Evolutionary conservation across 2,329 filamentous ascomycete species (phyloP).

Genomic region (Hypoxylon sp.): DNA sequence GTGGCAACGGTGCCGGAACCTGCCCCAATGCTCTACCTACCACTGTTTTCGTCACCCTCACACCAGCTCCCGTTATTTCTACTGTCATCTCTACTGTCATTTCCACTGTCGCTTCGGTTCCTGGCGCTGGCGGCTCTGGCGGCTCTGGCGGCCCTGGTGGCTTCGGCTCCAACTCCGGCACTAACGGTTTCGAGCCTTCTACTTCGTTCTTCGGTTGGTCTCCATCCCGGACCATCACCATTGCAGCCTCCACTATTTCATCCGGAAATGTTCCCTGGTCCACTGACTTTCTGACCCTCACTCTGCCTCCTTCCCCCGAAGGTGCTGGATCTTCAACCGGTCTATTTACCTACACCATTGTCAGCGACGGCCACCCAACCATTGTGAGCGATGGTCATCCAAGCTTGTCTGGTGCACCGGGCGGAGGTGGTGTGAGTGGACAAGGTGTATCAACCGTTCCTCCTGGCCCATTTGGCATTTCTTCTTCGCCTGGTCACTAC

Average conservation of each 20-base stretch:
- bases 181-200: constrained; percentile 36
- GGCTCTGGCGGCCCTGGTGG: constrained; percentile 33
- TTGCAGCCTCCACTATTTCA: constrained; percentile 34
- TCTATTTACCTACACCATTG: constrained; percentile 45
- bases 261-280: constrained; percentile 44
- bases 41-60: constrained; percentile 63
- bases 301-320: constrained; percentile 42
- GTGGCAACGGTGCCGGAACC: constrained; percentile 46
- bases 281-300: constrained; percentile 47
- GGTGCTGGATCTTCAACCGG: constrained; percentile 32
- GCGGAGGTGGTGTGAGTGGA: constrained; percentile 37
- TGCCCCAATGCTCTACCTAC: constrained; percentile 56
- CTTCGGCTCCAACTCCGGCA: constrained; percentile 33
- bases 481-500: constrained; percentile 38
- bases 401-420: constrained; percentile 28
- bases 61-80: constrained; percentile 50
- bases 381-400: constrained; percentile 41
- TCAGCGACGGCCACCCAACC: constrained; percentile 39
- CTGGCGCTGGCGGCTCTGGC: constrained; percentile 39
- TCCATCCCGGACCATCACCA: constrained; percentile 38
- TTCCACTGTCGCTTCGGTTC: constrained; percentile 39
- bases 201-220: constrained; percentile 41
- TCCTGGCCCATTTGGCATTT: constrained; percentile 43
- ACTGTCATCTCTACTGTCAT: constrained; percentile 51
- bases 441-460: constrained; percentile 41